Evolutionary conservation across 208 protist species (phyloP), one percentile per base, ranked within the genome.

Genomic region (Leishmania arabica): DNA sequence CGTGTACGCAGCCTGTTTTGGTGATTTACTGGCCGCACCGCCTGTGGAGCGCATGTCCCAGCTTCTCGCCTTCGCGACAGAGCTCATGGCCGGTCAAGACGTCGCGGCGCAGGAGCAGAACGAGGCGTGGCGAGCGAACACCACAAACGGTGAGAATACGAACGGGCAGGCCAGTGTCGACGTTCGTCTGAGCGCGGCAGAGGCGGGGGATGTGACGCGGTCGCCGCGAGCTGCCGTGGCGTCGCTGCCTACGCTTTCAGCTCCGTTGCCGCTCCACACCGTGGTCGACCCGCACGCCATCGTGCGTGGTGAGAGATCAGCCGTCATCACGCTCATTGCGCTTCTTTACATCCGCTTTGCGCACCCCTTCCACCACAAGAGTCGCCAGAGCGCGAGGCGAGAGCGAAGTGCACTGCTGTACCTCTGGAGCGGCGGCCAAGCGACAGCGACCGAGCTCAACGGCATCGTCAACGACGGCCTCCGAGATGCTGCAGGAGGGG

Each of bases 311-410:
- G 93, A 96, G 86, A 84, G 87, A 4, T 71, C 85, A 58, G 79
- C 93, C 2, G 71, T 91, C 17, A 74, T 97, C 68, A 98, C 95
- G 8, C 83, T 98, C 70, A 37, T 98, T 27, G 88, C 93, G 15
- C 87, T 98, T n/a, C 84, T 98, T 40, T 98, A 98, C 86, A 87
- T 91, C 13, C 92, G 95, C 72, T 98, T 98, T 73, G 70, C 95
- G 13, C 93, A 98, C 75, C 92, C 95, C 17, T 98, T 98, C 82
- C 93, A 98, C 78, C 95, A 98, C 86, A 98, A 98, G 78, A 89
- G 87, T 49, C 86, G 80, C 31, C 86, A 91, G 69, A 90, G 88
- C 83, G 93, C 93, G n/a, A 54, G 58, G 77, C 74, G 92, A 54
- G 95, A 98, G 80, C 75, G 84, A 0, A 90, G 84, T 8, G 87